These are phyloP conservation scores for Camellia granthamiana DNA, from an alignment of 148 eudicot genomes.

Conservation along the genomic window DNA sequence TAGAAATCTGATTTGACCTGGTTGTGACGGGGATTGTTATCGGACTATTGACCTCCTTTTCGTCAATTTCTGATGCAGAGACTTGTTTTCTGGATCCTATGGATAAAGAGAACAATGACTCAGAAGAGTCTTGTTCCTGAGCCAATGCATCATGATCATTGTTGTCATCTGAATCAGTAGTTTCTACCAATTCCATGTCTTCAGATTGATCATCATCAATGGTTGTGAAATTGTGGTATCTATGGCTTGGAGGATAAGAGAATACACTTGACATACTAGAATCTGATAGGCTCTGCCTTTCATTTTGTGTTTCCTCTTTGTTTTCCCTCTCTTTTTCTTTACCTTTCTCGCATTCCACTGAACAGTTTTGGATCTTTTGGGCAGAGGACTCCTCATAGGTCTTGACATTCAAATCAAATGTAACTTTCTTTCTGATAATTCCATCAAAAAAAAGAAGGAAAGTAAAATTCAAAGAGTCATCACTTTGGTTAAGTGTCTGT, in stretches of 20 bases:
- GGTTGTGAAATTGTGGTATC: slow-evolving; percentile 37
- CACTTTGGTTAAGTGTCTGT: no score
- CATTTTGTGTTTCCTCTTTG: slow-evolving; percentile 15
- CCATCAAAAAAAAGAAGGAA: not conserved
- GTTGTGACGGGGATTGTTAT: not conserved
- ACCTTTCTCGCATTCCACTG: slow-evolving; percentile 8
- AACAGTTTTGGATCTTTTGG: slow-evolving; percentile 8
- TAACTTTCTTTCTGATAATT: slow-evolving; percentile 51
- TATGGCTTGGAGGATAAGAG: slow-evolving; percentile 40
- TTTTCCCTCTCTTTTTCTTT: slow-evolving; percentile 12
- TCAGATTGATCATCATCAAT: slow-evolving; percentile 43
- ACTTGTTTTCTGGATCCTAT: slow-evolving; percentile 48
- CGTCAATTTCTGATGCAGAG: slow-evolving; percentile 10
- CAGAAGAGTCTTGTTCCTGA: slow-evolving; percentile 36
- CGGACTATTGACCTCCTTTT: slow-evolving; percentile 15
- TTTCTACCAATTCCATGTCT: slow-evolving; percentile 22
- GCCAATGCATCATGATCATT: slow-evolving; percentile 7
- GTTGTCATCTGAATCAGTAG: slow-evolving; percentile 27
- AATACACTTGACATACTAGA: slow-evolving; percentile 41
- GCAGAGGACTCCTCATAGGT: slow-evolving; percentile 24
- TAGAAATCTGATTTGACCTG: not conserved
- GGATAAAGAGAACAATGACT: slow-evolving; percentile 60
- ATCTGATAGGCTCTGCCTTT: slow-evolving; percentile 24
- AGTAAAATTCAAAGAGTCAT: not conserved
- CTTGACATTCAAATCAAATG: slow-evolving; percentile 47